A percentile compares a stretch with the other conserved stretches of the same genome.
Evolutionary conservation across 345 rosid genomes (phyloP).

Genomic region (Microcos paniculata): DNA sequence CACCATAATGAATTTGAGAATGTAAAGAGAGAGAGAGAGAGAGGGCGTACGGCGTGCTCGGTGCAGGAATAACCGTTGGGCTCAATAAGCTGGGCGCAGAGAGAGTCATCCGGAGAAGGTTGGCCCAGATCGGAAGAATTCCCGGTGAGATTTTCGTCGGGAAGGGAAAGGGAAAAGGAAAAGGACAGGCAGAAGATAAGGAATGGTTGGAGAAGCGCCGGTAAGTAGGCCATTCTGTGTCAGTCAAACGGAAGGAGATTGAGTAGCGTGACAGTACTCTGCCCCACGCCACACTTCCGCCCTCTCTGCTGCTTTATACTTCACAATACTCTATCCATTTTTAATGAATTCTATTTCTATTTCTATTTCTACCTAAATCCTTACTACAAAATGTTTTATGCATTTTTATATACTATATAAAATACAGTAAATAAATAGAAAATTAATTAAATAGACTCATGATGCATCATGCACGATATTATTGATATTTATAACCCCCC

Average conservation of each 20-base stretch:
- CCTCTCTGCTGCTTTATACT: background rate
- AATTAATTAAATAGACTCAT: too few species aligned
- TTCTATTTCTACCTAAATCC: too few species aligned
- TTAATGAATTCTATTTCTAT: background rate
- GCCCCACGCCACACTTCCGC: background rate
- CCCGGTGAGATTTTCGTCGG: slow-evolving; percentile 13
- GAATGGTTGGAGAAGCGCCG: slow-evolving; percentile 9
- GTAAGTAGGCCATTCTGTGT: background rate
- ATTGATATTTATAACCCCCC: too few species aligned
- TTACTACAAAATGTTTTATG: background rate
- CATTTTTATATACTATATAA: too few species aligned
- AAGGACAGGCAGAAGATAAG: slow-evolving; percentile 7
- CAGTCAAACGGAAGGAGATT: background rate
- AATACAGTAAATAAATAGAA: too few species aligned
- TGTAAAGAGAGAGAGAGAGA: slow-evolving; percentile 8
- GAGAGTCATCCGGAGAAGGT: slow-evolving; percentile 38
- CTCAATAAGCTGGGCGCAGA: slow-evolving; percentile 58
- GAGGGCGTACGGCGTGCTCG: slow-evolving; percentile 64
- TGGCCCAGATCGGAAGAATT: slow-evolving; percentile 21
- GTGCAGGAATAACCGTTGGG: slow-evolving; percentile 78
- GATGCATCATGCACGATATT: too few species aligned
- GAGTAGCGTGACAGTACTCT: background rate
- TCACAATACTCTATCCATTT: background rate
- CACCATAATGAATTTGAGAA: background rate
- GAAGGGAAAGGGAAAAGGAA: slow-evolving; percentile 12